phyloP scores from a whole-genome alignment of 257 asterid genomes.

The Nicotiana benthamiana region DNA sequence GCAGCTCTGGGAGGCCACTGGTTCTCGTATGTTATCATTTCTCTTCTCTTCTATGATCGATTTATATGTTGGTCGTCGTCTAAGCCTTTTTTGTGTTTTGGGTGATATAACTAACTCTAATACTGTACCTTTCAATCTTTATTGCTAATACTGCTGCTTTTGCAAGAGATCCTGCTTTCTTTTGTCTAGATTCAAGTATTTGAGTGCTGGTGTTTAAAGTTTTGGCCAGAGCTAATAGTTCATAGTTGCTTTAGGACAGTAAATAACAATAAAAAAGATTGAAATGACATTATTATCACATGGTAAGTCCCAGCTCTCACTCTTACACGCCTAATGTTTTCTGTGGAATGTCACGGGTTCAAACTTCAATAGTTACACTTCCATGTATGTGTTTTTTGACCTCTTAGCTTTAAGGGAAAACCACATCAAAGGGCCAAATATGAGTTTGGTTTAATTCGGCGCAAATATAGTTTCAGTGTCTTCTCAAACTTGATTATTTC shows the following conservation, averaged over 20 bases:
- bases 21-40: slow-evolving; percentile 67
- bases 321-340: too few species aligned
- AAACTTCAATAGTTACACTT: too few species aligned
- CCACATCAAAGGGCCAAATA: too few species aligned
- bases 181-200: background rate
- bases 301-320: too few species aligned
- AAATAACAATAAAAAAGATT: background rate
- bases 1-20: slow-evolving; percentile 92
- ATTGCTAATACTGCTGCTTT: background rate
- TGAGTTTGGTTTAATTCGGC: too few species aligned
- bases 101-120: background rate
- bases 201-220: background rate
- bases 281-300: too few species aligned
- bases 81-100: background rate
- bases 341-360: too few species aligned
- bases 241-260: background rate
- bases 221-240: background rate
- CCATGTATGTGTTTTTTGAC: too few species aligned
- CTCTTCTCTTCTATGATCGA: background rate
- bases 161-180: background rate
- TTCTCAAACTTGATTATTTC: too few species aligned
- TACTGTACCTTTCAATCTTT: background rate
- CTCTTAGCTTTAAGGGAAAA: too few species aligned
- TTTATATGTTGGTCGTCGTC: background rate
- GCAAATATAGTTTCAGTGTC: too few species aligned